These are phyloP conservation scores for Quercus ilex DNA, from an alignment of 306 rosid species.

Conservation along the genomic window DNA sequence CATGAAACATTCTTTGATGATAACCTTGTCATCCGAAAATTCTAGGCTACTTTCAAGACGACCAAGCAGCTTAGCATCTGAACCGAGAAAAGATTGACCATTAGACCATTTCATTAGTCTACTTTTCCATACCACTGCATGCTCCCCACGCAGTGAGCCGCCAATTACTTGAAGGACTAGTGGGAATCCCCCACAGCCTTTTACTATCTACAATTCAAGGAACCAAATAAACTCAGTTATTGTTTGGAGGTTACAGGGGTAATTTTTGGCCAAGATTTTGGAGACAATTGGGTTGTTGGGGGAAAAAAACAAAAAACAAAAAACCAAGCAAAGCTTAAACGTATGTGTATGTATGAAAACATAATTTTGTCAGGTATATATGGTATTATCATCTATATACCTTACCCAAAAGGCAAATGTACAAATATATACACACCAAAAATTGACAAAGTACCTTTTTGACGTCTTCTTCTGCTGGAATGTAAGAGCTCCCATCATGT, in stretches of 20 bases:
- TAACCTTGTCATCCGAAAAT: slow-evolving; percentile 18
- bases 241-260: background rate
- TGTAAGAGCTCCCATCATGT: slow-evolving; percentile 4
- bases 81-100: slow-evolving; percentile 33
- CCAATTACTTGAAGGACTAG: slow-evolving; percentile 51
- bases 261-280: too few relatives aligned
- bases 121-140: slow-evolving; percentile 27
- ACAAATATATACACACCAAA: too few relatives aligned
- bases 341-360: too few relatives aligned
- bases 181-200: slow-evolving; percentile 48
- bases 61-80: slow-evolving; percentile 16
- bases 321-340: background rate
- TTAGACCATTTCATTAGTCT: slow-evolving; percentile 18
- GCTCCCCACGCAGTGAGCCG: slow-evolving; percentile 27
- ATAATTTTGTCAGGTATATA: too few relatives aligned
- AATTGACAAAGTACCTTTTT: slow-evolving; percentile 36
- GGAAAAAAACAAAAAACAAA: too few relatives aligned
- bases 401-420: background rate
- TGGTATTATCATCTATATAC: background rate
- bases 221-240: background rate
- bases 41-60: slow-evolving; percentile 48
- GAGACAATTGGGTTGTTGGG: too few relatives aligned
- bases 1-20: slow-evolving; percentile 46
- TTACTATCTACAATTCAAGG: slow-evolving; percentile 44
- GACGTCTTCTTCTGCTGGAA: slow-evolving; percentile 27